Evolutionary conservation across 139 green algal genomes (phyloP).

Genomic region (Tetratostichococcus sp.): DNA sequence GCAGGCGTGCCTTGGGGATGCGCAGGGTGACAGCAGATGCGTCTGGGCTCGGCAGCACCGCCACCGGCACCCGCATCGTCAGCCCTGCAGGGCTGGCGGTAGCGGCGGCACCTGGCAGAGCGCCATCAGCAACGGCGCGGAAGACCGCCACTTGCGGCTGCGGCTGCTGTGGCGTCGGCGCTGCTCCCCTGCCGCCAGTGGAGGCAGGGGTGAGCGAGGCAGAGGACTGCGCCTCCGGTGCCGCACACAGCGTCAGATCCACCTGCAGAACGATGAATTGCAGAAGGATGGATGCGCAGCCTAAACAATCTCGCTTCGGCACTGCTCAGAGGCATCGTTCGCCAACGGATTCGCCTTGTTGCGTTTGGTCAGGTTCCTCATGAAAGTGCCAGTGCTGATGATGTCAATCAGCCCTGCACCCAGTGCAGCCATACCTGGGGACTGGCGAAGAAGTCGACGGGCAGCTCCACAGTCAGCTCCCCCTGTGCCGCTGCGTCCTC

Average conservation of each 20-base stretch:
- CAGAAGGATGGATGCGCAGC: not conserved
- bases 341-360: too few relatives aligned
- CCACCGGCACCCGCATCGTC: not conserved
- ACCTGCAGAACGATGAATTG: not conserved
- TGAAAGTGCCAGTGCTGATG: too few relatives aligned
- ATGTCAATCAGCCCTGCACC: too few relatives aligned
- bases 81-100: not conserved
- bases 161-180: too few relatives aligned
- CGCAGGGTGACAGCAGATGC: not conserved
- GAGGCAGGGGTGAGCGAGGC: too few relatives aligned
- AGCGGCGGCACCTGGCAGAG: too few relatives aligned
- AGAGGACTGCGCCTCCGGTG: too few relatives aligned
- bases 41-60: not conserved
- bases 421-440: not conserved
- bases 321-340: too few relatives aligned
- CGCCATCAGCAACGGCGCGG: not conserved
- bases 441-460: not conserved
- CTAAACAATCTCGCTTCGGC: not conserved
- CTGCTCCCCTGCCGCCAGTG: too few relatives aligned
- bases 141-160: not conserved
- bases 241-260: not conserved
- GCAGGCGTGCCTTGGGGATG: not conserved
- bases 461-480: not conserved
- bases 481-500: not conserved
- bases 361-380: too few relatives aligned